Base-by-base conservation (phyloP, 2,329 filamentous ascomycete species). In the Knufia petricola region DNA sequence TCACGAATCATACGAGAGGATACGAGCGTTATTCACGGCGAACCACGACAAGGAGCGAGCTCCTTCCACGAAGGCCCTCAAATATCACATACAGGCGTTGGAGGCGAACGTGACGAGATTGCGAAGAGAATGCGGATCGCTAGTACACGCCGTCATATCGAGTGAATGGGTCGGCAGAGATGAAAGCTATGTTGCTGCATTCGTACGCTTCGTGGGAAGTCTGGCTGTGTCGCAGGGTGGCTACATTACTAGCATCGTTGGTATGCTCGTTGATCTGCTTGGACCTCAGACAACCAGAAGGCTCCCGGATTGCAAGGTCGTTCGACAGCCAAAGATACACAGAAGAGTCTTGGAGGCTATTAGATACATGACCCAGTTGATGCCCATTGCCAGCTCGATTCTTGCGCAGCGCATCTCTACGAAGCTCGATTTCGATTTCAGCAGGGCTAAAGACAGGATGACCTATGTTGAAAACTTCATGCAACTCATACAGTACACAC, bases 391-490 rank as follows among this genome's bases (percentile, higher is more conserved):
- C 3, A 82, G 81, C 53, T 74, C 79, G 30, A 76, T 83, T 1
- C 70, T 95, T 24, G 78, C 83, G 31, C 76, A 78, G 28, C 71
- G 88, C 42, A 66, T 94, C 32, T 68, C 76, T 42, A 66, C 71
- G 43, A 82, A 81, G 36, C 94, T 94, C 52, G 87, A 88, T 1
- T 85, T 81, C 51, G 75, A 84, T 43, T 82, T 82, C 54, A 86
- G 94, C 46, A 79, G 82, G 3, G 83, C 84, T 53, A 82, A 81
- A 55, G 75, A 79, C n/a, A 88, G 95, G 63, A 78, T 90, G 57
- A 80, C 82, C n/a, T 98, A 94, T 61, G 83, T 95, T 50, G 77
- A 84, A 59, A 95, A 96, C 62, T 71, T 96, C 8, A 71, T 96
- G 21, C 78, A 76, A 50, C 71, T 96, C 28, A 81, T 84, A 46